Percentiles rank a stretch among this genome's conserved stretches.
phyloP scores from a whole-genome alignment of 768 basidiomycete species.

The Filobasidium floriforme region DNA sequence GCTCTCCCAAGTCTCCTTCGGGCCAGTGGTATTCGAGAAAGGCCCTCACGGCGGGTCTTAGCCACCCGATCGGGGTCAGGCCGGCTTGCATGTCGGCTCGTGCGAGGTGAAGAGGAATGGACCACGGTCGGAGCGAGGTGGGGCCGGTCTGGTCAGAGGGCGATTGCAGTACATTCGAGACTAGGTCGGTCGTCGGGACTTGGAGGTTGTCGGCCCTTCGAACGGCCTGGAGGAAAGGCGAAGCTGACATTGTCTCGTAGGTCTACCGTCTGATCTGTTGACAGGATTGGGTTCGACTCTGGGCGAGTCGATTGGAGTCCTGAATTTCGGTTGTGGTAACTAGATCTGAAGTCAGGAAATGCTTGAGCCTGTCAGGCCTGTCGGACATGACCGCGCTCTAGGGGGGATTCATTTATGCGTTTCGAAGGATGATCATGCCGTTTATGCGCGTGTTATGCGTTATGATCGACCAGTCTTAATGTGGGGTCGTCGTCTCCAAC shows the following conservation, averaged over 20 bases:
- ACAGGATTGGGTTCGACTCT: no score
- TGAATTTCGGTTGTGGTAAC: no score
- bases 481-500: no score
- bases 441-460: no score
- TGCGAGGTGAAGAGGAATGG: slow-evolving; percentile 35
- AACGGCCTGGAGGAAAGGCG: not conserved
- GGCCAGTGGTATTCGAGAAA: slow-evolving; percentile 37
- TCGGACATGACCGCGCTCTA: no score
- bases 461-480: no score
- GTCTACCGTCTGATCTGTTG: no score
- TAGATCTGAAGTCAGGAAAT: no score
- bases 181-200: not conserved
- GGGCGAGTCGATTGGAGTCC: no score
- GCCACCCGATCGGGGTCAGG: slow-evolving; percentile 47
- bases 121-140: not conserved
- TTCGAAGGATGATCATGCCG: no score
- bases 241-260: not conserved
- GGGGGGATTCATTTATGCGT: no score
- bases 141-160: not conserved
- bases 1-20: slow-evolving; percentile 21
- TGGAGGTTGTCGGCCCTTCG: not conserved
- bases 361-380: no score
- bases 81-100: slow-evolving; percentile 25
- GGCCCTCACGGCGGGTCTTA: slow-evolving; percentile 42
- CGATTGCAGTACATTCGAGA: not conserved